Conservation (phyloP, 2,329 filamentous ascomycete species). For the Fusarium sp. region DNA sequence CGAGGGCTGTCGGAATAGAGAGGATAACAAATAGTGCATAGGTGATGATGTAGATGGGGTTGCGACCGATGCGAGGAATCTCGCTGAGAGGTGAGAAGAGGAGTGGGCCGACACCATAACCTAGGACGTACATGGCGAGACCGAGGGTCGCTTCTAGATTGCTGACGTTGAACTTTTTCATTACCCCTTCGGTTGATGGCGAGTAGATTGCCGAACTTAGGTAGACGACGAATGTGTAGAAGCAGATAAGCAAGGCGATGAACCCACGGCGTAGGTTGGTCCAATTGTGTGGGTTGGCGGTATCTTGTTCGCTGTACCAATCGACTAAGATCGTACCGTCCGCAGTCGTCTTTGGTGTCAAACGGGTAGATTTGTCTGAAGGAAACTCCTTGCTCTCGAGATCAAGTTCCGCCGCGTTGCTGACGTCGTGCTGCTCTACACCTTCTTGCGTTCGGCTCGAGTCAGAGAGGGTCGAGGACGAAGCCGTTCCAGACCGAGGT, state of each 20-base stretch:
- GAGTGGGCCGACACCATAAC: not conserved
- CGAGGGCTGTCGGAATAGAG: not conserved
- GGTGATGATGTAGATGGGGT: not conserved
- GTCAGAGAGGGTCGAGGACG: not conserved
- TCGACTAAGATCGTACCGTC: not conserved
- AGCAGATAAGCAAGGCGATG: not conserved
- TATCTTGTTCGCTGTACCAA: not conserved
- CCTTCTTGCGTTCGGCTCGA: not conserved
- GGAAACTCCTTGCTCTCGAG: not conserved
- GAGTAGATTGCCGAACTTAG: not conserved
- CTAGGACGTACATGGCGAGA: not conserved
- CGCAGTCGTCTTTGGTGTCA: not conserved
- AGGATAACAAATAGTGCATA: not conserved
- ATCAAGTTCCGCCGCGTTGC: not conserved
- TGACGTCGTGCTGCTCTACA: not conserved
- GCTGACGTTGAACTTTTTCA: not conserved
- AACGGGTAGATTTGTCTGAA: not conserved
- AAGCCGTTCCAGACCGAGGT: not conserved
- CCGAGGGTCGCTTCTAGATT: not conserved
- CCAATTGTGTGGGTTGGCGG: not conserved
- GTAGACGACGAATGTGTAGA: not conserved
- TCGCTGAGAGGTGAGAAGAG: not conserved
- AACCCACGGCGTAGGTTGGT: not conserved
- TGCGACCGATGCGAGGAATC: not conserved
- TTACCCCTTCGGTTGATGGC: not conserved